Evolutionary conservation across 768 basidiomycete genomes (phyloP).

Genomic region (Trametes cingulata): DNA sequence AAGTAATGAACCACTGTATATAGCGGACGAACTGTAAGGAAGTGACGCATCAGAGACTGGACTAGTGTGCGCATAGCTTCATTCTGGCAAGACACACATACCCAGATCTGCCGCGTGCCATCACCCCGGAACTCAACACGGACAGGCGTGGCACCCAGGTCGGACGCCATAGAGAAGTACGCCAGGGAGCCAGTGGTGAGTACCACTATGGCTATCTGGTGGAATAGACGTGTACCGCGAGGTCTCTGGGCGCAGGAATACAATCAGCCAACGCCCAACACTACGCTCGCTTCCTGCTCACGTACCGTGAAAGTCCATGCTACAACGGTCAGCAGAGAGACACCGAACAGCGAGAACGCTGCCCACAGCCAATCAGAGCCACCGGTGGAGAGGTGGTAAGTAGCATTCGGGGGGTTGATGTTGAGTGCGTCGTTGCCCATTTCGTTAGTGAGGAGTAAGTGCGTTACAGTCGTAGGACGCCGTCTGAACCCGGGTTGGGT

Average conservation of each 20-base stretch:
- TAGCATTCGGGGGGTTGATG: conserved; percentile 38
- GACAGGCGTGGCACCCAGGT: conserved; percentile 51
- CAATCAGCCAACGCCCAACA: neutral
- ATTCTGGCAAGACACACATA: conserved; percentile 27
- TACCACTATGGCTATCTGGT: conserved; percentile 49
- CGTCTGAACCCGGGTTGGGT: neutral
- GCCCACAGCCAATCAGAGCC: conserved; percentile 59
- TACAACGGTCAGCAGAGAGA: conserved; percentile 41
- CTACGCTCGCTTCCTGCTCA: neutral
- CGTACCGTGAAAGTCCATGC: conserved; percentile 40
- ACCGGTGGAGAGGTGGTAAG: conserved; percentile 42
- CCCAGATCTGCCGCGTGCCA: conserved; percentile 45
- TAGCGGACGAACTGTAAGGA: conserved; percentile 49
- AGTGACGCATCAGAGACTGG: neutral
- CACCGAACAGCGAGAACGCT: conserved; percentile 50
- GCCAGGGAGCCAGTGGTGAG: conserved; percentile 46
- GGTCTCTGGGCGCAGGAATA: conserved; percentile 29
- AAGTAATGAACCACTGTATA: conserved; percentile 55
- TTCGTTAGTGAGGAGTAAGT: neutral
- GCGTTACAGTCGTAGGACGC: neutral
- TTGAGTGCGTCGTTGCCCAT: conserved; percentile 35
- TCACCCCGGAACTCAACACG: conserved; percentile 43
- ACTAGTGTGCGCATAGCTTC: rapidly evolving
- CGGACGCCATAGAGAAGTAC: conserved; percentile 58
- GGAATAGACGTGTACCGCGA: conserved; percentile 47